These are phyloP conservation scores for Paxillus involutus DNA, from an alignment of 768 basidiomycete species.

Conservation along the genomic window DNA sequence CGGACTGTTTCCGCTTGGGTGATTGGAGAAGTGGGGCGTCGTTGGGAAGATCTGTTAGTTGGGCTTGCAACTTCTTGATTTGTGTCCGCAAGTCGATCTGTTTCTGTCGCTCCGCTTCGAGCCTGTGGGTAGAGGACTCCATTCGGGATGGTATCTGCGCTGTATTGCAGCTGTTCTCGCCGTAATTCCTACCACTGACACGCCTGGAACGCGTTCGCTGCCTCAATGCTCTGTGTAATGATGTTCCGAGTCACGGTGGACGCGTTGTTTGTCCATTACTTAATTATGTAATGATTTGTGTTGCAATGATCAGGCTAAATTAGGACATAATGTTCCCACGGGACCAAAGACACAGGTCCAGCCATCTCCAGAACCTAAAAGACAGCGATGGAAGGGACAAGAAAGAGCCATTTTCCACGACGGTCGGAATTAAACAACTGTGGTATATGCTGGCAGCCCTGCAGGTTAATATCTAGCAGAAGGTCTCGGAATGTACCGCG, in stretches of 20 bases:
- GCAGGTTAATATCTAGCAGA: neutral
- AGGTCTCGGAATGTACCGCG: conserved; percentile 35
- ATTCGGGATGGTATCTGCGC: conserved; percentile 31
- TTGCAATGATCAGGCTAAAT: too few relatives aligned
- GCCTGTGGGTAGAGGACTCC: conserved; percentile 54
- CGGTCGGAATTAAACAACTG: too few relatives aligned
- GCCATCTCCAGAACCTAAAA: too few relatives aligned
- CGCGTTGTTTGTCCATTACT: too few relatives aligned
- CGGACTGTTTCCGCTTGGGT: conserved; percentile 48
- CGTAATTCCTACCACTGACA: neutral
- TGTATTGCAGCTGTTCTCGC: conserved; percentile 9
- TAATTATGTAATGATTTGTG: too few relatives aligned
- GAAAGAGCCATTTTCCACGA: neutral
- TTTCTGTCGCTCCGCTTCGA: conserved; percentile 35
- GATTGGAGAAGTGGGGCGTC: conserved; percentile 29
- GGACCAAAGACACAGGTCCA: too few relatives aligned
- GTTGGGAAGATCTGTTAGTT: conserved; percentile 43
- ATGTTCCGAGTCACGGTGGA: too few relatives aligned
- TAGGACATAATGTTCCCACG: too few relatives aligned
- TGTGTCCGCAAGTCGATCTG: conserved; percentile 53
- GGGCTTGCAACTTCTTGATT: conserved; percentile 56
- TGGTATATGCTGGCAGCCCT: neutral
- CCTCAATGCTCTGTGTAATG: too few relatives aligned
- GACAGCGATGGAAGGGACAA: too few relatives aligned
- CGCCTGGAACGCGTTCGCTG: neutral